phyloP scores from a whole-genome alignment of 2,329 filamentous ascomycete species.

The Colletotrichum australisinense region DNA sequence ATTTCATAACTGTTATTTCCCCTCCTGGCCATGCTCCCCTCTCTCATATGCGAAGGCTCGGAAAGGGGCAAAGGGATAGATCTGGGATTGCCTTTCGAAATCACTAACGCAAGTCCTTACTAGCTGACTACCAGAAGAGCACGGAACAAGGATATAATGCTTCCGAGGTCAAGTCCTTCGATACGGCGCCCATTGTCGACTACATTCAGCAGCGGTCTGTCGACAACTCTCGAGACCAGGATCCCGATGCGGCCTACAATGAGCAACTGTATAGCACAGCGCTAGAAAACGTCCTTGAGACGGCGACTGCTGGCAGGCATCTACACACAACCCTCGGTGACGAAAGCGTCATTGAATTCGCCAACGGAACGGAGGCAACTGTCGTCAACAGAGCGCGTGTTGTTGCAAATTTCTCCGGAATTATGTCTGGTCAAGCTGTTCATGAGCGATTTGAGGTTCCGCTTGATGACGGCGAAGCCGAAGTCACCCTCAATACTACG shows the following conservation, averaged over 20 bases:
- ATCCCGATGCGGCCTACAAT: slow-evolving; percentile 38
- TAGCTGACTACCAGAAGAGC: slow-evolving; percentile 33
- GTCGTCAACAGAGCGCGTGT: slow-evolving; percentile 29
- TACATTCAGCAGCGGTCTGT: slow-evolving; percentile 32
- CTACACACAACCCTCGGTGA: slow-evolving; percentile 23
- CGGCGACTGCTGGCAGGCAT: neutral
- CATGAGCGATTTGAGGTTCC: slow-evolving; percentile 32
- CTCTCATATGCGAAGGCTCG: too few relatives aligned
- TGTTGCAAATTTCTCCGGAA: slow-evolving; percentile 22
- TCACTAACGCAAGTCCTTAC: neutral
- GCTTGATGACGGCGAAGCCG: neutral
- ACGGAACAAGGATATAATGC: slow-evolving; percentile 9
- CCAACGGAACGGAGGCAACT: slow-evolving; percentile 25
- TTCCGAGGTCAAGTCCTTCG: slow-evolving; percentile 22
- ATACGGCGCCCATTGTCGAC: slow-evolving; percentile 10
- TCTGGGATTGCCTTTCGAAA: too few relatives aligned
- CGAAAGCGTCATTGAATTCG: slow-evolving; percentile 30
- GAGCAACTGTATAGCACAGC: slow-evolving; percentile 27
- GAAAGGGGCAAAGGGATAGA: too few relatives aligned
- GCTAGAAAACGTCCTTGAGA: slow-evolving; percentile 10
- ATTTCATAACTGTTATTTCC: too few relatives aligned
- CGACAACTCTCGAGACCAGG: slow-evolving; percentile 33
- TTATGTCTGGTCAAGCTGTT: slow-evolving; percentile 21
- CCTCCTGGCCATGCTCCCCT: too few relatives aligned
- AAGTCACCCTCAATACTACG: neutral